phyloP scores from a whole-genome alignment of 192 early-diverging fungal genomes.

The Pilaira anomala region DNA sequence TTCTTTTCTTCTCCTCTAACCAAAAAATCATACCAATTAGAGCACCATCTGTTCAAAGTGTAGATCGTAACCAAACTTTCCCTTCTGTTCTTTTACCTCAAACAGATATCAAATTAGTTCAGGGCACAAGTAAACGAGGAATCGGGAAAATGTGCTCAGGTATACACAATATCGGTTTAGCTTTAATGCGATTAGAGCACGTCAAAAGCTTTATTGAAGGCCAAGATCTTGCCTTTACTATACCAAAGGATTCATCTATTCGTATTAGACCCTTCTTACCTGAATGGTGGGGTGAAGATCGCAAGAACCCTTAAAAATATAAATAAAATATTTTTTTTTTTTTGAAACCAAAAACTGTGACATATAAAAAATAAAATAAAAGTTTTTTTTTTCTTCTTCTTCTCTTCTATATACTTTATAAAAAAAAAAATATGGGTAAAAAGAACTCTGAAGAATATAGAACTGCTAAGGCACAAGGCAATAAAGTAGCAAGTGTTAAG shows the following conservation, averaged over 20 bases:
- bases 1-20: no score
- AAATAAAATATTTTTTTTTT: background rate
- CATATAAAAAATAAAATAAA: no score
- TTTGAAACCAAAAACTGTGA: no score
- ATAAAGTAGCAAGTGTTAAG: background rate
- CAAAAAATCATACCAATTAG: background rate
- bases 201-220: slow-evolving; percentile 31
- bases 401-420: no score
- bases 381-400: no score
- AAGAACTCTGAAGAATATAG: slow-evolving; percentile 16
- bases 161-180: slow-evolving; percentile 80
- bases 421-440: slow-evolving; percentile 1
- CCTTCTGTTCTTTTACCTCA: slow-evolving; percentile 19
- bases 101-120: slow-evolving; percentile 32
- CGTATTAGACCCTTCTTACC: slow-evolving; percentile 25
- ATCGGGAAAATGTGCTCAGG: slow-evolving; percentile 66
- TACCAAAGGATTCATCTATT: slow-evolving; percentile 2
- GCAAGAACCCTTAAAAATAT: slow-evolving; percentile 1
- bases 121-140: slow-evolving; percentile 40
- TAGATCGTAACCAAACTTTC: slow-evolving; percentile 6
- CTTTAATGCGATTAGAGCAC: slow-evolving; percentile 82
- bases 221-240: background rate
- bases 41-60: slow-evolving; percentile 15
- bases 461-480: slow-evolving; percentile 1
- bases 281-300: slow-evolving; percentile 24